A percentile compares a stretch with the other conserved stretches of the same genome.
Conservation (phyloP, 129 eudicot genomes). For the Glebionis coronaria region DNA sequence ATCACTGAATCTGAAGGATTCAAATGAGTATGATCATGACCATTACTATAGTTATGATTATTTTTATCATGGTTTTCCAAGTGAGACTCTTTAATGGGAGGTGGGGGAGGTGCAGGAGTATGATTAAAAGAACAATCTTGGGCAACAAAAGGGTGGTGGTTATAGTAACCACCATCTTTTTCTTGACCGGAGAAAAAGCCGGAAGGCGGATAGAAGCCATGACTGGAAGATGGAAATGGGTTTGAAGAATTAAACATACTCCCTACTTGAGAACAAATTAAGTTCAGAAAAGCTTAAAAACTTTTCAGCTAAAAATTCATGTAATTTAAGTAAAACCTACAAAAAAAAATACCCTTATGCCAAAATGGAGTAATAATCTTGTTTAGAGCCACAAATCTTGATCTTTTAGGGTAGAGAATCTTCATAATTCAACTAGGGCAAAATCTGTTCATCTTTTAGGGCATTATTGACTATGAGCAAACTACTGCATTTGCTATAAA, state of each 20-base stretch:
- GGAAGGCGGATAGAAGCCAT: constrained; percentile 34
- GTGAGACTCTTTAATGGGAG: constrained; percentile 12
- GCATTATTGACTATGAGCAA: constrained; percentile 29
- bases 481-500: constrained; percentile 29
- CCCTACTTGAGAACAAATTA: constrained; percentile 5
- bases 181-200: constrained; percentile 16
- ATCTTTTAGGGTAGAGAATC: constrained; percentile 12
- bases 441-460: constrained; percentile 30
- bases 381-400: constrained; percentile 24
- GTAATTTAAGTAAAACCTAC: constrained; percentile 17
- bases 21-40: background rate
- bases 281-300: constrained; percentile 1
- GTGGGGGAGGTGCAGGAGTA: constrained; percentile 1
- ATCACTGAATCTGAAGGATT: constrained; percentile 21
- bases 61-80: constrained; percentile 2
- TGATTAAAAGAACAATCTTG: constrained; percentile 27
- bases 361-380: constrained; percentile 9
- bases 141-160: constrained; percentile 27
- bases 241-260: constrained; percentile 36
- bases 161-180: constrained; percentile 31
- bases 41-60: background rate
- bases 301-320: constrained; percentile 9
- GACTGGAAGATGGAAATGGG: constrained; percentile 35
- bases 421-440: constrained; percentile 16
- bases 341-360: constrained; percentile 3